Evolutionary conservation across 2,329 filamentous ascomycete species (phyloP).

Genomic region (Xylariaceae sp.): DNA sequence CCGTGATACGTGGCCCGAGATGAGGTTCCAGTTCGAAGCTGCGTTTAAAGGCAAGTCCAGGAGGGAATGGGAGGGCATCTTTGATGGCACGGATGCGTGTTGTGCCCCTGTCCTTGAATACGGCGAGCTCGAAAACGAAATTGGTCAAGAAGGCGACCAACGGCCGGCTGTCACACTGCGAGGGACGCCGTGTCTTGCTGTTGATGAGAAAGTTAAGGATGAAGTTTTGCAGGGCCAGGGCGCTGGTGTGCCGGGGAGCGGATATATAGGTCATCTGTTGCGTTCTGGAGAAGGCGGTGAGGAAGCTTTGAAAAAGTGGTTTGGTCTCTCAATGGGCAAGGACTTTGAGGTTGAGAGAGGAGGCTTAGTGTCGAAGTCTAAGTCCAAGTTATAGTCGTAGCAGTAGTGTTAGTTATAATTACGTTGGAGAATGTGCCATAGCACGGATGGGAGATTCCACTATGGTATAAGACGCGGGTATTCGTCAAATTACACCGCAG

Average conservation of each 20-base stretch:
- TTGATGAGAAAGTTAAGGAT: constrained; percentile 54
- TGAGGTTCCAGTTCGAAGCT: constrained; percentile 65
- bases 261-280: constrained; percentile 68
- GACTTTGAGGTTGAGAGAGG: constrained; percentile 73
- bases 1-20: constrained; percentile 67
- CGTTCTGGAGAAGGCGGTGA: constrained; percentile 75
- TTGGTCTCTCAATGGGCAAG: constrained; percentile 74
- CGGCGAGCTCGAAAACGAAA: constrained; percentile 41
- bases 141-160: constrained; percentile 68
- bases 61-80: constrained; percentile 81
- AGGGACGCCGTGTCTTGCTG: constrained; percentile 70
- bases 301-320: constrained; percentile 71
- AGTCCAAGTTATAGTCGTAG: constrained; percentile 49
- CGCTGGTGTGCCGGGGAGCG: constrained; percentile 66
- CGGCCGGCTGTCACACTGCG: constrained; percentile 72
- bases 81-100: constrained; percentile 91
- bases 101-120: constrained; percentile 86
- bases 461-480: no score
- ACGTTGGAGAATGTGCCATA: no score
- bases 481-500: no score
- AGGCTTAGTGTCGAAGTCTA: constrained; percentile 60
- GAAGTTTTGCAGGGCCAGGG: constrained; percentile 64
- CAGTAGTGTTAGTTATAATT: not conserved
- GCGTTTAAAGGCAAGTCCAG: constrained; percentile 74
- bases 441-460: no score